Conservation (phyloP, 305 asterid species). For the Coffea humblotiana region DNA sequence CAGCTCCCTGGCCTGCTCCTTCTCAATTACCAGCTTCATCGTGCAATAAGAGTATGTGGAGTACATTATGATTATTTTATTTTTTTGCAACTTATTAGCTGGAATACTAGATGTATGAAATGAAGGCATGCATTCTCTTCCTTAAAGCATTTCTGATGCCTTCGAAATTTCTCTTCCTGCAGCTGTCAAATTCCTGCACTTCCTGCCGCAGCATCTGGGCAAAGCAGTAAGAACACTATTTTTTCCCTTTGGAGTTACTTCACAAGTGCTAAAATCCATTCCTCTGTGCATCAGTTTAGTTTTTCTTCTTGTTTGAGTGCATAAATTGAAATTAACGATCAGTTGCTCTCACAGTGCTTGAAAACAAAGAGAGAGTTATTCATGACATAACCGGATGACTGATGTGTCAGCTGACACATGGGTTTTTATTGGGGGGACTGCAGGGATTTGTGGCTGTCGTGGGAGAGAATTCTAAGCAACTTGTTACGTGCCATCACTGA, state of each 20-base stretch:
- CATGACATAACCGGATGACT: not conserved
- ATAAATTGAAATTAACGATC: not conserved
- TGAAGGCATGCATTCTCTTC: not conserved
- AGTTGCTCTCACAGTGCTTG: not conserved
- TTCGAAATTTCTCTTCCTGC: conserved; percentile 31
- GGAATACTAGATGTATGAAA: conserved; percentile 1
- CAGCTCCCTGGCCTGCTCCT: conserved; percentile 94
- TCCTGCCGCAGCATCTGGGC: conserved; percentile 97
- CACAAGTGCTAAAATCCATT: not conserved
- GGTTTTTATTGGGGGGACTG: not conserved
- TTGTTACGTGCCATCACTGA: not conserved
- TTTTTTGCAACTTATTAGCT: not conserved
- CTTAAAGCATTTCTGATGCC: conserved; percentile 20
- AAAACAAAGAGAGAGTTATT: not conserved
- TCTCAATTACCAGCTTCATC: conserved; percentile 68
- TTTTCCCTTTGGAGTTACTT: not conserved
- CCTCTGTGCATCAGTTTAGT: not conserved
- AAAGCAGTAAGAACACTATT: conserved; percentile 57
- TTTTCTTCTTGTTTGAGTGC: not conserved
- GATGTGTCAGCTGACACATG: not conserved
- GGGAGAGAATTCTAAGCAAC: not conserved
- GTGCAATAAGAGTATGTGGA: conserved; percentile 77
- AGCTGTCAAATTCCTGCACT: conserved; percentile 96
- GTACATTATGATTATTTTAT: not conserved
- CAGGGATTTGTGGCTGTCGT: not conserved